A percentile compares a stretch with the other conserved stretches of the same genome.
Evolutionary conservation across 179 eudicot genomes (phyloP).

Genomic region (Carnegiea gigantea): DNA sequence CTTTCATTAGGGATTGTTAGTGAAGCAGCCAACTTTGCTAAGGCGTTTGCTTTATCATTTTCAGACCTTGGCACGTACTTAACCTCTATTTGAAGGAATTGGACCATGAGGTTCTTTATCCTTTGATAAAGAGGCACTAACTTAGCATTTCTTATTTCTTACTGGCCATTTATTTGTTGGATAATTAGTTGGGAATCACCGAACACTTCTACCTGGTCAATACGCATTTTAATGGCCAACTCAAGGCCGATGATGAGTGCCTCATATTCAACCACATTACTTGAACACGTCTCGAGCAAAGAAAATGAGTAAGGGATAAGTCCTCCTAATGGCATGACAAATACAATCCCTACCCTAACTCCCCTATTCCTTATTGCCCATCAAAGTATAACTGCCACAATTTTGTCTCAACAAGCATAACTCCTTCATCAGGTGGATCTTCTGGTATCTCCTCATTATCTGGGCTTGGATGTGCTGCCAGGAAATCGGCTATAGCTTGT

Average conservation of each 20-base stretch:
- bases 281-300: too few species aligned
- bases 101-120: too few species aligned
- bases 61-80: too few species aligned
- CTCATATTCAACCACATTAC: too few species aligned
- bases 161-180: too few species aligned
- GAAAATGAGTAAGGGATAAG: too few species aligned
- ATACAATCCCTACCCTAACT: background rate
- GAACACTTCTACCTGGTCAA: slow-evolving; percentile 1
- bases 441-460: background rate
- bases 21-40: too few species aligned
- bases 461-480: background rate
- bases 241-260: background rate
- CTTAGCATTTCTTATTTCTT: background rate
- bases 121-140: background rate
- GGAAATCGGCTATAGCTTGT: background rate
- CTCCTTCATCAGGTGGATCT: background rate
- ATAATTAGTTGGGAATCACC: background rate
- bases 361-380: background rate
- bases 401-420: background rate
- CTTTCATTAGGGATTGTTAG: too few species aligned
- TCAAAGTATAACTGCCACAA: background rate
- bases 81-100: too few species aligned
- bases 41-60: too few species aligned
- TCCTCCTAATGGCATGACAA: too few species aligned
- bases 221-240: slow-evolving; percentile 7